Conservation (phyloP, 2,329 filamentous ascomycete genomes). For the Aspergillus latus region DNA sequence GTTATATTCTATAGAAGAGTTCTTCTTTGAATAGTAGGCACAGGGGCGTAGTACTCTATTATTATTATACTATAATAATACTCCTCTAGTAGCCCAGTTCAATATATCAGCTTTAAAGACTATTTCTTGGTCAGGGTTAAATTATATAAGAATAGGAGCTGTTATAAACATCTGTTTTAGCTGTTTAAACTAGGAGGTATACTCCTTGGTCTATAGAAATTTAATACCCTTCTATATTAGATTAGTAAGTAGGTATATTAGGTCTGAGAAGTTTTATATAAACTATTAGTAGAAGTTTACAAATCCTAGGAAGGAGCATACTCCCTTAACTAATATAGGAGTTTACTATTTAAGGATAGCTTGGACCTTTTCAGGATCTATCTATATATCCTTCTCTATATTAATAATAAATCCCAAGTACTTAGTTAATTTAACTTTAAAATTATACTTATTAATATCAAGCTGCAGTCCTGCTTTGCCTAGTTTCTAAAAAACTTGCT, state of each 20-base stretch:
- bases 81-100: not conserved
- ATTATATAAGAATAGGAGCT: not conserved
- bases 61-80: not conserved
- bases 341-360: not conserved
- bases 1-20: not conserved
- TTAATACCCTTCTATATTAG: not conserved
- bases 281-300: not conserved
- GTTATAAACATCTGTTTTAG: not conserved
- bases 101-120: not conserved
- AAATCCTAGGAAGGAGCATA: not conserved
- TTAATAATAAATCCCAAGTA: not conserved
- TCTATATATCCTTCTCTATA: not conserved
- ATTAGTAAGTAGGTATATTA: not conserved
- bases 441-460: not conserved
- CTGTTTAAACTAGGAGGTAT: not conserved
- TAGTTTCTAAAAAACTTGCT: not conserved
- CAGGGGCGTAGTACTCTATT: not conserved
- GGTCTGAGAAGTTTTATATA: not conserved
- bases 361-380: not conserved
- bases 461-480: not conserved
- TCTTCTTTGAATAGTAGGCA: not conserved
- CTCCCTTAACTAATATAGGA: not conserved
- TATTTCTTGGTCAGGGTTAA: not conserved
- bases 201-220: not conserved
- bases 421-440: not conserved